Evolutionary conservation across 78 protist species (phyloP).

Genomic region (Dictyostelium citrinum): DNA sequence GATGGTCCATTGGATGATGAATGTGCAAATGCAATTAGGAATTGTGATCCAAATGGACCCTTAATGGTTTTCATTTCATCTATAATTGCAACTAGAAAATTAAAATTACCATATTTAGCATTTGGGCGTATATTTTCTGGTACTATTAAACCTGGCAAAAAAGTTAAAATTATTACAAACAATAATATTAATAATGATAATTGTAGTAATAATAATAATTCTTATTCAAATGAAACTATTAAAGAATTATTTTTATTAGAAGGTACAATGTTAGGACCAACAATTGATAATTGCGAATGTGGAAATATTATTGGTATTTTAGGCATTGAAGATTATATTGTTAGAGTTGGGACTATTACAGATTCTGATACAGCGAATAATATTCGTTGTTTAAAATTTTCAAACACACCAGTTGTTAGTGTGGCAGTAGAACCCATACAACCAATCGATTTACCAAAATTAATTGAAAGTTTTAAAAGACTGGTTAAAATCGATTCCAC

Average conservation of each 20-base stretch:
- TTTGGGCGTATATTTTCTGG: slow-evolving; percentile 99
- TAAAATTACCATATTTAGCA: slow-evolving; percentile 85
- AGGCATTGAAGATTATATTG: slow-evolving; percentile 97
- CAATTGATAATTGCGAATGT: slow-evolving; percentile 72
- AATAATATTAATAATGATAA: no score
- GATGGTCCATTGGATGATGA: slow-evolving; percentile 96
- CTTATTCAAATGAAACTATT: not conserved
- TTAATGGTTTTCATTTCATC: slow-evolving; percentile 94
- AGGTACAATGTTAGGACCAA: not conserved
- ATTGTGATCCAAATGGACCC: slow-evolving; percentile 97
- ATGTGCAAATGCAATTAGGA: slow-evolving; percentile 64
- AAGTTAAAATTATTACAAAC: slow-evolving; percentile 87
- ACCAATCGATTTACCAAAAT: not conserved
- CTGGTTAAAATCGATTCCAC: slow-evolving; percentile 11
- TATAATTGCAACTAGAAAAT: not conserved
- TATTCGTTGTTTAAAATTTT: slow-evolving; percentile 51
- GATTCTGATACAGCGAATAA: not conserved
- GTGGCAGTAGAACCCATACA: slow-evolving; percentile 86
- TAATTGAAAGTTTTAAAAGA: slow-evolving; percentile 92
- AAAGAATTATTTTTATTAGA: not conserved
- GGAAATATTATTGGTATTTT: slow-evolving; percentile 98
- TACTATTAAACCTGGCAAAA: slow-evolving; percentile 88
- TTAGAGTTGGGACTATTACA: slow-evolving; percentile 97
- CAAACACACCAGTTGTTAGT: slow-evolving; percentile 72
- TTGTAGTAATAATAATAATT: not conserved